Percentiles rank a stretch among this genome's conserved stretches.
Evolutionary conservation across 1,284 basidiomycete genomes (phyloP).

Genomic region (Ceratobasidium sp.): DNA sequence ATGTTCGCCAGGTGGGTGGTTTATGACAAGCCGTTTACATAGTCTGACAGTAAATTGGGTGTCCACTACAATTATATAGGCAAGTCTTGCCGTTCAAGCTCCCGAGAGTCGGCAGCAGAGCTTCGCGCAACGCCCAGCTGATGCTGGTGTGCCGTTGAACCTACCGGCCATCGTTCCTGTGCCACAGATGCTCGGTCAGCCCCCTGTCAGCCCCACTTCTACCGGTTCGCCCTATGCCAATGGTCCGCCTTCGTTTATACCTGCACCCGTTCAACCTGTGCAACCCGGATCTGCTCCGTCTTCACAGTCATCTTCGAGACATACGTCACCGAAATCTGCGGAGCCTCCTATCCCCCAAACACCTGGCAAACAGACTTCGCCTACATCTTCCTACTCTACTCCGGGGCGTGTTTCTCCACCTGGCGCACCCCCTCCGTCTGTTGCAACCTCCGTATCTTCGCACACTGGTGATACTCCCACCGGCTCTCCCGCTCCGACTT

Average conservation of each 20-base stretch:
- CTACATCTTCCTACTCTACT: conserved; percentile 9
- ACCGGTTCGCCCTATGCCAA: background rate
- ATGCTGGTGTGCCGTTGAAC: conserved; percentile 6
- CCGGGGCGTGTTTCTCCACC: conserved; percentile 21
- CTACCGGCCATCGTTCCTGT: background rate
- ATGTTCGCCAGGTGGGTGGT: conserved; percentile 25
- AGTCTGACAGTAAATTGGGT: background rate
- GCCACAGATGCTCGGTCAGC: conserved; percentile 6
- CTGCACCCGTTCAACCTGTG: background rate
- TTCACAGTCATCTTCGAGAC: conserved; percentile 24
- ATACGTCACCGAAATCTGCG: conserved; percentile 34
- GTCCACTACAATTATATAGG: conserved; percentile 1
- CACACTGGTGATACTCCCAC: conserved; percentile 17
- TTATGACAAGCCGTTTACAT: conserved; percentile 33
- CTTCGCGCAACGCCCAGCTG: conserved; percentile 30
- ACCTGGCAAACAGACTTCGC: conserved; percentile 23
- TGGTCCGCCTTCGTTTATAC: conserved; percentile 18
- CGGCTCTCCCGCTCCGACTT: conserved; percentile 19
- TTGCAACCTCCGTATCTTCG: conserved; percentile 26
- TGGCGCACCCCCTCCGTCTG: conserved; percentile 11
- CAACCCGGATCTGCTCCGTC: conserved; percentile 16
- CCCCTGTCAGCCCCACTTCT: conserved; percentile 21
- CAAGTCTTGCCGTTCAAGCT: conserved; percentile 28
- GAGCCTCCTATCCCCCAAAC: conserved; percentile 30
- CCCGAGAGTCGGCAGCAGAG: conserved; percentile 29